These are phyloP conservation scores for Camellia sinensis DNA, from an alignment of 148 eudicot species.

Conservation along the genomic window DNA sequence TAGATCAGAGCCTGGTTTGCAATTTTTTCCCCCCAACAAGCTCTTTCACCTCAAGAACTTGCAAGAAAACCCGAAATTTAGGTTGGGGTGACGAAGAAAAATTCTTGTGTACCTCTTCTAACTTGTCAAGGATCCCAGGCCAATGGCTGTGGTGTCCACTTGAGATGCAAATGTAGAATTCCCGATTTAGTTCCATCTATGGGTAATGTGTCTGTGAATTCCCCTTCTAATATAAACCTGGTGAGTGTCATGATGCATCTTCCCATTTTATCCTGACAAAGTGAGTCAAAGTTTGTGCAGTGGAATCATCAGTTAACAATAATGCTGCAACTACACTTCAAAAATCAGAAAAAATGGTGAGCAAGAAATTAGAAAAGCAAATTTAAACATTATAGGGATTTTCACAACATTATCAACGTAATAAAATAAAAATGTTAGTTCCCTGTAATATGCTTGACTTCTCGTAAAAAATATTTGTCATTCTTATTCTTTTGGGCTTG, in stretches of 20 bases:
- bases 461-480: background rate
- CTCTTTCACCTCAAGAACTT: background rate
- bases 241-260: constrained; percentile 72
- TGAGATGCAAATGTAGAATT: constrained; percentile 43
- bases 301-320: background rate
- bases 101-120: background rate
- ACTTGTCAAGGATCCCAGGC: constrained; percentile 39
- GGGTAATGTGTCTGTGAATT: constrained; percentile 45
- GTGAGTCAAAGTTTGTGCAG: background rate
- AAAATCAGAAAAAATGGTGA: background rate
- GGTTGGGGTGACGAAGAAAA: background rate
- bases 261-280: constrained; percentile 68
- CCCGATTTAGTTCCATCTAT: constrained; percentile 60
- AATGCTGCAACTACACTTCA: background rate
- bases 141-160: constrained; percentile 70
- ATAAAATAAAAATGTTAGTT: too few relatives aligned
- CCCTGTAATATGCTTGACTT: background rate
- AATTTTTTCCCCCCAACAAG: background rate
- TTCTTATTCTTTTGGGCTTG: background rate
- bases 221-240: constrained; percentile 64
- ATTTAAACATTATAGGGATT: too few relatives aligned
- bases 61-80: background rate
- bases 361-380: background rate
- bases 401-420: too few relatives aligned
- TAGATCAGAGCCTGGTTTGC: background rate